Evolutionary conservation across 441 rosid genomes (phyloP), one percentile per base, ranked within the genome.

Genomic region (Gossypium schwendimanii): DNA sequence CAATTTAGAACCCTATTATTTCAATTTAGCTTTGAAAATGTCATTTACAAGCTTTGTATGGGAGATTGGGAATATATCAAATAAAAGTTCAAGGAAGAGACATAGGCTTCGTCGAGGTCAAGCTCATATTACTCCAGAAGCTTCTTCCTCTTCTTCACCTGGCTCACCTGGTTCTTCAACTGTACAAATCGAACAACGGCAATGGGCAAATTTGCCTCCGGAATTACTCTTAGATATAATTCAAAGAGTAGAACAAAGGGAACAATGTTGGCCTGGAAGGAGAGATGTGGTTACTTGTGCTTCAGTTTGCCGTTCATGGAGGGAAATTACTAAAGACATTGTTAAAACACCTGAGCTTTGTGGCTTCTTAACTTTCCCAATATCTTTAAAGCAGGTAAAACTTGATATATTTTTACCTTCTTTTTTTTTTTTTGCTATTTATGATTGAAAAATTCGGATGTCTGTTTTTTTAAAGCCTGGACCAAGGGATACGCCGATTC

Each of bases 221-320:
- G 98, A 94, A 78, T 82, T 94, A 75, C 93, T 91, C 33, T 82
- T 78, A 54, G 87, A 88, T 71, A 87, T 94, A 72, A 88, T 94
- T 71, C 78, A 79, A 53, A 77, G 89, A 4, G 83, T 91, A 1
- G 98, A 91, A 83, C 78, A 74, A 24, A 81, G 70, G 15, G 85
- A 84, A 74, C 82, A 75, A 20, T 73, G 85, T 2, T 90, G 98
- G 98, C 98, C 98, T 0, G 87, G 81, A 26, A 80, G 95, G 76
- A 87, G 92, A 75, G 96, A 90, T 67, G 92, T 90, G 7, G 91
- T 93, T 49, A 89, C 92, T 75, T 91, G 97, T 60, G 96, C 94
- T 36, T 85, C 94, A 0, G 94, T 91, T 72, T 94, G 98, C 41
- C 82, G 75, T 83, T 86, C 96, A 0, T 94, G 97, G 98, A 90